phyloP scores from a whole-genome alignment of 345 rosid species.

The Alliaria petiolata region DNA sequence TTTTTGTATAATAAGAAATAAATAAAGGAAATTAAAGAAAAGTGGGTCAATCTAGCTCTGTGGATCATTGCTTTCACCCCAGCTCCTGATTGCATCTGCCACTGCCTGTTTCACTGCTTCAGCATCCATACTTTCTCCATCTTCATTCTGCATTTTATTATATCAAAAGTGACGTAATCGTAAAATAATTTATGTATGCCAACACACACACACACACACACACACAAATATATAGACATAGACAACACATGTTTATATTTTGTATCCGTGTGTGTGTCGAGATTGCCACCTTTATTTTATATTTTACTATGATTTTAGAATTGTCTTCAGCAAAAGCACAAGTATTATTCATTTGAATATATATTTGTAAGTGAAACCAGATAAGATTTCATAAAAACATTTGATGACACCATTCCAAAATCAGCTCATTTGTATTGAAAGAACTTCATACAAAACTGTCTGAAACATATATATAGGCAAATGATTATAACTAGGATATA shows the following conservation, averaged over 20 bases:
- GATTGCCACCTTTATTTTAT: neutral
- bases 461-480: neutral
- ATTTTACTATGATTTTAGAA: neutral
- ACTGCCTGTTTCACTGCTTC: slow-evolving; percentile 74
- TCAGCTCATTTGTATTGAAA: neutral
- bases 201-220: too few relatives aligned
- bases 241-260: slow-evolving; percentile 4
- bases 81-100: slow-evolving; percentile 56
- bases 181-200: neutral
- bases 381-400: neutral
- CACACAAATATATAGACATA: slow-evolving; percentile 8
- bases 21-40: slow-evolving; percentile 1
- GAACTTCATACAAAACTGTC: neutral
- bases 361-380: neutral
- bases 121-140: slow-evolving; percentile 52
- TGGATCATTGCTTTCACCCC: slow-evolving; percentile 41
- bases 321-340: neutral
- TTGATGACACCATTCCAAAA: neutral
- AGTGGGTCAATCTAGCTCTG: slow-evolving; percentile 30
- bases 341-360: neutral
- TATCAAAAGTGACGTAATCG: slow-evolving; percentile 3
- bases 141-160: slow-evolving; percentile 51
- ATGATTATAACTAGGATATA: neutral
- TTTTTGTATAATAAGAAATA: slow-evolving; percentile 13
- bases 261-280: slow-evolving; percentile 18